These are phyloP conservation scores for Micractinium sp. DNA, from an alignment of 139 green algal genomes.

Conservation along the genomic window DNA sequence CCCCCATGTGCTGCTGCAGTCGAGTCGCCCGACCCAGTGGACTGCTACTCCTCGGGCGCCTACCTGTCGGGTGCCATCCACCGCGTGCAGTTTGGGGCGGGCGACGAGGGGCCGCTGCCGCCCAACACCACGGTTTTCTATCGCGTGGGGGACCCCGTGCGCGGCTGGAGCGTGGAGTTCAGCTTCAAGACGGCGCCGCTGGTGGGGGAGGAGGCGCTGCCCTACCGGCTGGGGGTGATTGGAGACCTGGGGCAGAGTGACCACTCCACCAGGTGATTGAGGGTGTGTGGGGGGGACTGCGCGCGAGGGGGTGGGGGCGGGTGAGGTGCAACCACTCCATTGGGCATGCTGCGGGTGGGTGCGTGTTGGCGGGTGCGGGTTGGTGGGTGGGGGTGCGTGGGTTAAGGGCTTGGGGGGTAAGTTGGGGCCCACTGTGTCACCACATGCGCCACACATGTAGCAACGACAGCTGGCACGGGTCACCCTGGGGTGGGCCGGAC, in stretches of 20 bases:
- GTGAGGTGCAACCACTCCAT: too few relatives aligned
- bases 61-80: slow-evolving; percentile 64
- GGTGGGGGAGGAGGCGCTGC: slow-evolving; percentile 34
- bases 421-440: too few relatives aligned
- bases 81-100: slow-evolving; percentile 45
- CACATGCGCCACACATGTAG: too few relatives aligned
- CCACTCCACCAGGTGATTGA: slow-evolving; percentile 52
- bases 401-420: too few relatives aligned
- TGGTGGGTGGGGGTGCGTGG: too few relatives aligned
- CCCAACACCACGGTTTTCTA: slow-evolving; percentile 60
- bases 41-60: slow-evolving; percentile 15
- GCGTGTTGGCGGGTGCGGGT: too few relatives aligned
- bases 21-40: background rate
- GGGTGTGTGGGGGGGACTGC: background rate
- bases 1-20: background rate
- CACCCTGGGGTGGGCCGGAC: too few relatives aligned
- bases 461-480: too few relatives aligned
- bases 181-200: slow-evolving; percentile 55
- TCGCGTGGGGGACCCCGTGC: slow-evolving; percentile 33
- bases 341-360: too few relatives aligned
- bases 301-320: too few relatives aligned
- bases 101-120: slow-evolving; percentile 43
- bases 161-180: slow-evolving; percentile 32
- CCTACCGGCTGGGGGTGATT: slow-evolving; percentile 62
- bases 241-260: slow-evolving; percentile 84